Conservation (phyloP, 306 rosid genomes). For the Trichosanthes cucumerina region DNA sequence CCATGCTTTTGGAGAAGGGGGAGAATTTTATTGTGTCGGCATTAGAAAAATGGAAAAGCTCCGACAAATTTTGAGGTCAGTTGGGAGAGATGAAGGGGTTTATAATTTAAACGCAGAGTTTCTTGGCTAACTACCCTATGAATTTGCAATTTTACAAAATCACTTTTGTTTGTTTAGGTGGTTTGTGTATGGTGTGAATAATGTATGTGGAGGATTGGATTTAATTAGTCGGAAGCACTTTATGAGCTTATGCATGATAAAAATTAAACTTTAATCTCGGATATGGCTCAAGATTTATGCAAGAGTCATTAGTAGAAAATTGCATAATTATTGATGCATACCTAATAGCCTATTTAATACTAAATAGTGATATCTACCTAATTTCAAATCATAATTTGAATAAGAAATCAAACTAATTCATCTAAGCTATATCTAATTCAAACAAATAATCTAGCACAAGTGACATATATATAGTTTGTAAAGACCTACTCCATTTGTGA, state of each 20-base stretch:
- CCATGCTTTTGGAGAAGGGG: slow-evolving; percentile 35
- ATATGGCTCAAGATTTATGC: no score
- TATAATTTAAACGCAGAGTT: slow-evolving; percentile 32
- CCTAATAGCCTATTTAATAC: no score
- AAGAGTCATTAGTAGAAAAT: no score
- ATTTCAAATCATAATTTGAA: no score
- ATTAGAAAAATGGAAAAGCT: slow-evolving; percentile 17
- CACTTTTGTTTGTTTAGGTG: neutral
- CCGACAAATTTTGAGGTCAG: slow-evolving; percentile 48
- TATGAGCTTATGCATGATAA: neutral
- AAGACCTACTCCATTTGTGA: no score
- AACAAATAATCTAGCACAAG: no score
- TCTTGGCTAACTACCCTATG: slow-evolving; percentile 51
- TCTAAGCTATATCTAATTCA: no score
- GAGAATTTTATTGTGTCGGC: neutral
- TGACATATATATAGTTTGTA: no score
- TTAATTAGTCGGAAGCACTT: neutral
- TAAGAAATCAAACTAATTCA: no score
- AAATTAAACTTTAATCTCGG: no score
- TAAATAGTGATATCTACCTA: no score
- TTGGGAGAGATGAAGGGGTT: slow-evolving; percentile 16
- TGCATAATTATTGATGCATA: no score
- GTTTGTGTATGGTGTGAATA: neutral
- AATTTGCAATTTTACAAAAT: neutral
- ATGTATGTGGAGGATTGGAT: neutral